A percentile compares a stretch with the other conserved stretches of the same genome.
Conservation (phyloP, 192 early-diverging fungal genomes). For the Coemansia brasiliensis region DNA sequence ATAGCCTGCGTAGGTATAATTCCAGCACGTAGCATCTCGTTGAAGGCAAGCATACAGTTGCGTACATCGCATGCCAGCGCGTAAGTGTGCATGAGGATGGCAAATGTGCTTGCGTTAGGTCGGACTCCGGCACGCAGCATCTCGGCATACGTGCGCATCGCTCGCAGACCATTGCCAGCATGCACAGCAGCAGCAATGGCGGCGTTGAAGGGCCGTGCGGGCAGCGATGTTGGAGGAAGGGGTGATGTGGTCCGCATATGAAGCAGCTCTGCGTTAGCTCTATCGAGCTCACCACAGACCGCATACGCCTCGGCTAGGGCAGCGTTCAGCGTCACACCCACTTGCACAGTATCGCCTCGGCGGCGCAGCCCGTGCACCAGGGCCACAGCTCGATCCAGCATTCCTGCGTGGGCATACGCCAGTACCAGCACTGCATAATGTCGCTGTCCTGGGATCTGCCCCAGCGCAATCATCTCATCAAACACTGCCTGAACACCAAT, state of each 20-base stretch:
- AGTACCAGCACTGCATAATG: slow-evolving; percentile 49
- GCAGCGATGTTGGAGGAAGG: slow-evolving; percentile 28
- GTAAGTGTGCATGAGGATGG: slow-evolving; percentile 75
- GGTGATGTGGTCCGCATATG: slow-evolving; percentile 28
- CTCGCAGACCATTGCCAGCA: slow-evolving; percentile 62
- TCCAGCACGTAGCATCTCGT: slow-evolving; percentile 59
- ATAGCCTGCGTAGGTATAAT: slow-evolving; percentile 37
- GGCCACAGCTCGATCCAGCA: slow-evolving; percentile 40
- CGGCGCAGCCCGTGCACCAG: slow-evolving; percentile 43
- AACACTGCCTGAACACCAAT: slow-evolving; percentile 41
- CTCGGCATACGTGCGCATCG: slow-evolving; percentile 73
- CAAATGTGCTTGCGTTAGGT: slow-evolving; percentile 76
- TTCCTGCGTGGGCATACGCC: slow-evolving; percentile 40
- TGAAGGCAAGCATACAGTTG: slow-evolving; percentile 65
- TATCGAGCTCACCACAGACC: slow-evolving; percentile 35
- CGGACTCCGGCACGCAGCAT: slow-evolving; percentile 77
- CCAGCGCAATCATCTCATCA: slow-evolving; percentile 45
- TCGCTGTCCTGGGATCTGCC: slow-evolving; percentile 46
- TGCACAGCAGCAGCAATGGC: slow-evolving; percentile 40
- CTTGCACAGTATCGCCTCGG: slow-evolving; percentile 25
- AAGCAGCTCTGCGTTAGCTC: slow-evolving; percentile 37
- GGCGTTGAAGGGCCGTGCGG: slow-evolving; percentile 49
- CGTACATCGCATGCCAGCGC: slow-evolving; percentile 70
- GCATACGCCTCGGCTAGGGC: slow-evolving; percentile 47
- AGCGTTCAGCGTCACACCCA: slow-evolving; percentile 32